Evolutionary conservation across 208 protist genomes (phyloP), one percentile per base, ranked within the genome.

Genomic region (Wallacemonas rigidus): DNA sequence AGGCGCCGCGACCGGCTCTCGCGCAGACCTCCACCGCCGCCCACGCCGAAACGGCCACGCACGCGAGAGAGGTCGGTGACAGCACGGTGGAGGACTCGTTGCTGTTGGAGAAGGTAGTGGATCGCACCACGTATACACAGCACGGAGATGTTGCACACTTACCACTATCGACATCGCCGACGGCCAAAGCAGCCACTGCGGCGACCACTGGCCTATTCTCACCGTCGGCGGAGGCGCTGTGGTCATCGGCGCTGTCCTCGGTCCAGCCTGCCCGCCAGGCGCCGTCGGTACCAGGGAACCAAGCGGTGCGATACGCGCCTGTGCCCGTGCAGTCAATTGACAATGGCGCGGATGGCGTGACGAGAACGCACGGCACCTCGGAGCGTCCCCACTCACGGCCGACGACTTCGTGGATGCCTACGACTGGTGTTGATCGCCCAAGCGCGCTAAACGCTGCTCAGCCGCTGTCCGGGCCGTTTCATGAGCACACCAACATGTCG

Each of bases 51-150:
- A 35, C 35, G 38, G 3, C 3, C 40, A 51, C 26, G 11, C 38
- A 41, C 51, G 60, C 53, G 43, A 51, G 35, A 17, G 60, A 8
- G 11, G 67, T 17, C 68, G 51, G 17, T 36, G 74, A 62, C 39
- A 44, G 36, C 48, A n/a, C 40, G 9, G 50, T 15, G 7, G 55
- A 71, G 14, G 75, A 75, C 41, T 61, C 56, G 69, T 7, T 61
- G 2, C 61, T 61, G 12, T 58, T 63, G 14, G 71, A 69, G 26
- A 26, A 26, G 26, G 26, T 26, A 26, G 26, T 26, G 26, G 26
- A 0, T 26, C 26, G 26, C 26, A 26, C 26, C 26, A 26, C 26
- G 26, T 26, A 26, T 26, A 26, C 26, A 0, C 26, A 26, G 26
- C 26, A 26, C 26, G 26, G 69, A 75, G 36, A 61, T 75, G 17